Percentiles rank a stretch among this genome's conserved stretches.
These are phyloP conservation scores for Zymoseptoria pseudotritici DNA, from an alignment of 2,329 filamentous ascomycete genomes.

Conservation along the genomic window DNA sequence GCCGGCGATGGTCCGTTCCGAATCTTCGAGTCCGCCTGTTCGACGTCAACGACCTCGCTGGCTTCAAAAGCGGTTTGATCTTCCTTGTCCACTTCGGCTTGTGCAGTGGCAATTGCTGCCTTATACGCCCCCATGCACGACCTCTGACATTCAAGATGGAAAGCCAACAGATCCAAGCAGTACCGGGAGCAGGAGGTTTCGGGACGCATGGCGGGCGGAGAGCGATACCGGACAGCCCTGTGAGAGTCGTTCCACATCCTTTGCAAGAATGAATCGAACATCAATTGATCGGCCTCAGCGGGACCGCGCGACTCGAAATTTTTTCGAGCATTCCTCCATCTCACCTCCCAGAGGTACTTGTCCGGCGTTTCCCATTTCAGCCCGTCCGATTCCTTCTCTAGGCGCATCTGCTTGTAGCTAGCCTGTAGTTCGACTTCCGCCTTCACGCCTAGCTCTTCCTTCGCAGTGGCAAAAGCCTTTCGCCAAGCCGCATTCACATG, in stretches of 20 bases:
- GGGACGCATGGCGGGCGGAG: neutral
- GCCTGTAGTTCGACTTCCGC: neutral
- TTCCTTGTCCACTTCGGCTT: too few species aligned
- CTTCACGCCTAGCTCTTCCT: neutral
- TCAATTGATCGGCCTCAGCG: neutral
- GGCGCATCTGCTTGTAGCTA: neutral
- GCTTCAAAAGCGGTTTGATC: too few species aligned
- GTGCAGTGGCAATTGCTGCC: neutral
- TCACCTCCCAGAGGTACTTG: neutral
- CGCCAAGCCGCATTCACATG: neutral
- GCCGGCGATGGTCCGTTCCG: neutral
- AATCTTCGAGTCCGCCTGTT: too few species aligned
- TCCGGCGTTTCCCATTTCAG: neutral
- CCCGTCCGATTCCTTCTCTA: neutral
- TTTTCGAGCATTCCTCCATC: neutral
- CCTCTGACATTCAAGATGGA: neutral
- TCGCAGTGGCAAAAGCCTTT: neutral
- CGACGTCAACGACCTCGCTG: too few species aligned
- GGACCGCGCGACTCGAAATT: neutral
- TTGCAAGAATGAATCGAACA: neutral
- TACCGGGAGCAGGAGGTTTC: neutral
- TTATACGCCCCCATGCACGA: neutral
- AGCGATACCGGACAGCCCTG: neutral
- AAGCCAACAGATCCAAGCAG: neutral
- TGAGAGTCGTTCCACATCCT: neutral